Base-by-base conservation (phyloP, 257 asterid genomes). In the Plantago major region DNA sequence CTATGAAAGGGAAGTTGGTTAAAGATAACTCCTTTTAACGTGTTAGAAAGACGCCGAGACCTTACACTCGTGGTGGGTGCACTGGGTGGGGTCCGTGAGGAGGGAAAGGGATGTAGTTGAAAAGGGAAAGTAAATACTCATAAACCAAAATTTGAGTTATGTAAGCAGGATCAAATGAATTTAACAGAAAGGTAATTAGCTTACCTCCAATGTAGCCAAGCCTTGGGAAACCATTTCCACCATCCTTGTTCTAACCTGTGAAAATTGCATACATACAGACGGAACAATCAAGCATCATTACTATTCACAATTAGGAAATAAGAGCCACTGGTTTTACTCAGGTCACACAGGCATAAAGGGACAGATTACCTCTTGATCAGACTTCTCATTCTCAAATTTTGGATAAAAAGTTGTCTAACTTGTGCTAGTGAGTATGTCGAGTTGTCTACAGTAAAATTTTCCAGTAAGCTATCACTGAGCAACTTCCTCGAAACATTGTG, bases 341-440 rank as follows among this genome's bases (percentile, higher is more conserved):
- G 46, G 63, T 28, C 53, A 68, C 42, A 43, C 49, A 46, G 59
- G n/a, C 45, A 33, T 33, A 33, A 42, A 14, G 42, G 7, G 47
- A 70, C 16, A 55, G 57, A 72, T 69, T 73, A 89, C 99, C 89
- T 92, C 99, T 63, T 83, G 96, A 75, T 92, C 99, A 45, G 99
- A 83, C 78, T 89, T 89, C 86, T 89, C 99, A 66, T 89, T 92
- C 73, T 92, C 99, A 80, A 92, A 92, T 78, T 92, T 92, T 10
- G 99, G 99, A 68, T 92, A 92, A 79, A 92, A 92, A 15, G 97
- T 89, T 11, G 99, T 97, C 76, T 96, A 77, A 92, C 84, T 82
- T 84, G 85, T 10, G 89, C 93, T 18, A 43, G 67, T 5, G 95
- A 77, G 71, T 74, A 86, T 1, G 99, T 89, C 7, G 84, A 77